Evolutionary conservation across 2,329 filamentous ascomycete genomes (phyloP).

Genomic region (Cercospora citrullina): DNA sequence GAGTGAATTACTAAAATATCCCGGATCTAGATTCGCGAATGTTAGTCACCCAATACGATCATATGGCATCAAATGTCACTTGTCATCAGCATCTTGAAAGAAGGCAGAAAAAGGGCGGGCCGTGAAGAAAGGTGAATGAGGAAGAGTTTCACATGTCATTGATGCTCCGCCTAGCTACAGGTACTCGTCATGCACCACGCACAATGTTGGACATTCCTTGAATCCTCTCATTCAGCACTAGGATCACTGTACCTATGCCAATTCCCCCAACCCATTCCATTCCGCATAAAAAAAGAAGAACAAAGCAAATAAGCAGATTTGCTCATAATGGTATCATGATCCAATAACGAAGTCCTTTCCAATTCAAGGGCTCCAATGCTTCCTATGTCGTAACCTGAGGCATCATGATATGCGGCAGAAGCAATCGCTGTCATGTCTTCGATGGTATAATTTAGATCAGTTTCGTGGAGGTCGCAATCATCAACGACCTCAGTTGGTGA

Average conservation of each 20-base stretch:
- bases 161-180: neutral
- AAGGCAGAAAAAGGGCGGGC: neutral
- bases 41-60: neutral
- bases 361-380: constrained; percentile 7
- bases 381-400: constrained; percentile 9
- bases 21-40: neutral
- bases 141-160: neutral
- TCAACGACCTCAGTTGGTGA: neutral
- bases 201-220: neutral
- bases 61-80: neutral
- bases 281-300: neutral
- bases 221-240: neutral
- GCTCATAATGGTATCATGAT: constrained; percentile 18
- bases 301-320: constrained; percentile 7
- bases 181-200: neutral
- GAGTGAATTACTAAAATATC: neutral
- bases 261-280: neutral
- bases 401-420: constrained; percentile 13
- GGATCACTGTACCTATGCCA: constrained; percentile 1
- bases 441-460: constrained; percentile 15
- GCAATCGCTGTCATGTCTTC: constrained; percentile 11
- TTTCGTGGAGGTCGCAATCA: constrained; percentile 7
- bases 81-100: neutral
- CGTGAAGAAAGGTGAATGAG: neutral
- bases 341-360: constrained; percentile 11